Evolutionary conservation across 1,139 yeast genomes (phyloP).

Genomic region (Taphrina populina): DNA sequence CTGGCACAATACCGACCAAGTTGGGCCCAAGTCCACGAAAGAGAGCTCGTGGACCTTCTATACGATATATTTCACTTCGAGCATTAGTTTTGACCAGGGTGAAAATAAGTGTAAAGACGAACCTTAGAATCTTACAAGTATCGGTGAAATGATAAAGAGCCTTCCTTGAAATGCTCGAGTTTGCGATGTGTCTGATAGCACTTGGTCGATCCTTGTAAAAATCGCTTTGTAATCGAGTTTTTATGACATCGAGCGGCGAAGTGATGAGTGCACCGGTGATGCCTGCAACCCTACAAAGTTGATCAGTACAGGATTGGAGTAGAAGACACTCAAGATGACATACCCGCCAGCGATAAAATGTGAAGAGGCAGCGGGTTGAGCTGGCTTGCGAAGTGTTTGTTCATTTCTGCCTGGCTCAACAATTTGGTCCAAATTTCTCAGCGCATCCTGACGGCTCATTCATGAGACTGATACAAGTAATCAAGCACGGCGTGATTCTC

Average conservation of each 20-base stretch:
- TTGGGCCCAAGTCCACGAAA: conserved; percentile 97
- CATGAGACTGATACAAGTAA: not conserved
- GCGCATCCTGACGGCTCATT: conserved; percentile 18
- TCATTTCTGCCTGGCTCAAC: conserved; percentile 6
- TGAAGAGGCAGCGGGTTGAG: conserved; percentile 30
- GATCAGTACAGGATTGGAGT: not conserved
- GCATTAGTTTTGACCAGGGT: too few species aligned
- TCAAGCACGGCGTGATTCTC: too few species aligned
- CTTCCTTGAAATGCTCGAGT: conserved; percentile 43
- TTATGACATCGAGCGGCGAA: conserved; percentile 93
- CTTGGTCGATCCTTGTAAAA: conserved; percentile 53
- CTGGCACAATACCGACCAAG: conserved; percentile 97
- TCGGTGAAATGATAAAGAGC: conserved; percentile 71
- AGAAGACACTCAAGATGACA: not conserved
- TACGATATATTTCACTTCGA: conserved; percentile 61
- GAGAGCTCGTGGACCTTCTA: conserved; percentile 81
- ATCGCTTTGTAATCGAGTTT: conserved; percentile 90
- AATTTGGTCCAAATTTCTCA: conserved; percentile 4
- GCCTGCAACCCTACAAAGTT: conserved; percentile 63
- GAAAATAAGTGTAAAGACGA: conserved; percentile 48
- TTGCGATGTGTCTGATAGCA: conserved; percentile 43
- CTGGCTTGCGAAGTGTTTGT: conserved; percentile 1
- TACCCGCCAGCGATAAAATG: conserved; percentile 37
- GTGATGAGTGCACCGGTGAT: conserved; percentile 96
- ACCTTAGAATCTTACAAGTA: conserved; percentile 49